These are phyloP conservation scores for Colletotrichum cuscutae DNA, from an alignment of 2,329 filamentous ascomycete genomes.

Conservation along the genomic window DNA sequence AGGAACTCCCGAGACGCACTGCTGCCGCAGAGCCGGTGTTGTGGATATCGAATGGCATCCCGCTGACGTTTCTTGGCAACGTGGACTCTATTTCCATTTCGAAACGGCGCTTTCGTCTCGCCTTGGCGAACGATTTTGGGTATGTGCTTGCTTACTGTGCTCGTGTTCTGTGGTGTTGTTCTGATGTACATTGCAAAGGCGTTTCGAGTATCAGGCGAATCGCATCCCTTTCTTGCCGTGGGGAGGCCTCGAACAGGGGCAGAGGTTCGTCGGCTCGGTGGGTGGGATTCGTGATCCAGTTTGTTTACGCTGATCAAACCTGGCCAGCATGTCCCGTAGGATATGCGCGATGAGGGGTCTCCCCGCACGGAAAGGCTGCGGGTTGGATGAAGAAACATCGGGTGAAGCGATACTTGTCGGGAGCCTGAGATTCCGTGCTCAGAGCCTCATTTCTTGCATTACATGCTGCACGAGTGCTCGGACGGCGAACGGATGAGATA, in stretches of 20 bases:
- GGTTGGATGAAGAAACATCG: conserved; percentile 2
- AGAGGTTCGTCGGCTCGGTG: background rate
- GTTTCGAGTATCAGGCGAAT: conserved; percentile 22
- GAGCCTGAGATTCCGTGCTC: conserved; percentile 12
- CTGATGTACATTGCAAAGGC: background rate
- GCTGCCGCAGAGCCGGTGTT: conserved; percentile 8
- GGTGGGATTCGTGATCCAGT: background rate
- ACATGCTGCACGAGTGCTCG: background rate
- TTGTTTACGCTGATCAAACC: background rate
- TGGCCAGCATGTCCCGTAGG: background rate
- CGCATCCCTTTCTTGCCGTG: conserved; percentile 3
- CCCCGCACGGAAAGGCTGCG: background rate
- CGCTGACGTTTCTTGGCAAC: conserved; percentile 23
- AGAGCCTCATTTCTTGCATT: conserved; percentile 7
- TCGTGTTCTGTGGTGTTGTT: background rate
- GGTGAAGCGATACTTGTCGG: conserved; percentile 31
- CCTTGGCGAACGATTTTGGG: background rate
- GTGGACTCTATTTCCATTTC: background rate
- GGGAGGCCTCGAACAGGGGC: background rate
- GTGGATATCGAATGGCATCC: conserved; percentile 26
- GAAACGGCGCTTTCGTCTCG: conserved; percentile 4
- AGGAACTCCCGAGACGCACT: background rate
- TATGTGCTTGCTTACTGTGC: background rate
- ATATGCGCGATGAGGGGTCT: background rate
- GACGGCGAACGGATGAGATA: background rate